Evolutionary conservation across 1,284 basidiomycete genomes (phyloP).

Genomic region (Taiwanofungus camphoratus): DNA sequence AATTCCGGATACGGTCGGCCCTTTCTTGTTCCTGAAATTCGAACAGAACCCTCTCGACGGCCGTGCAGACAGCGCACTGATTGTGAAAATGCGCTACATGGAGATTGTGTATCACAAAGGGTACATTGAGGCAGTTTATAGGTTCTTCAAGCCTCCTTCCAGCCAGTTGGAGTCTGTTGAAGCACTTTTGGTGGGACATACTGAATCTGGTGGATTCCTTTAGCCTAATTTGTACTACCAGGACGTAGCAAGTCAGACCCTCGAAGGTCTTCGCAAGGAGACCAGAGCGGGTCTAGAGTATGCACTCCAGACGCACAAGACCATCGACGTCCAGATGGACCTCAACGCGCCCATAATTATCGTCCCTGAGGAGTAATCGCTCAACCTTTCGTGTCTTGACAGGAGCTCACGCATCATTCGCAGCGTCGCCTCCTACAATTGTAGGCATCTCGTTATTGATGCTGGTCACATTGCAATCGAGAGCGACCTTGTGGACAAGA

Average conservation of each 20-base stretch:
- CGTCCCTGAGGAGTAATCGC: slow-evolving; percentile 82
- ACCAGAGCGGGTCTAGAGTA: slow-evolving; percentile 94
- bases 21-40: slow-evolving; percentile 92
- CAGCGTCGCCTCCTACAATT: slow-evolving; percentile 72
- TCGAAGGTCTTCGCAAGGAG: slow-evolving; percentile 93
- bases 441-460: slow-evolving; percentile 90
- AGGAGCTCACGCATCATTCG: background rate
- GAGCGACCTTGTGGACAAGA: slow-evolving; percentile 86
- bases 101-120: slow-evolving; percentile 97
- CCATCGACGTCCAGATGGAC: slow-evolving; percentile 92
- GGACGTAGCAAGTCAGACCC: slow-evolving; percentile 90
- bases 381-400: background rate
- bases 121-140: slow-evolving; percentile 89
- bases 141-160: slow-evolving; percentile 92
- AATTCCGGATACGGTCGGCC: slow-evolving; percentile 43
- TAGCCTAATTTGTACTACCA: slow-evolving; percentile 26
- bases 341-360: slow-evolving; percentile 98
- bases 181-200: slow-evolving; percentile 64
- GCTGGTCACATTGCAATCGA: slow-evolving; percentile 96
- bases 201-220: slow-evolving; percentile 11
- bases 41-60: slow-evolving; percentile 93
- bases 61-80: slow-evolving; percentile 88
- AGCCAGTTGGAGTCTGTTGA: slow-evolving; percentile 96
- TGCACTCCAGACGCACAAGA: slow-evolving; percentile 91
- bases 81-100: slow-evolving; percentile 91